Base-by-base conservation (phyloP, 2,329 filamentous ascomycete species). In the Leptographium flavum region DNA sequence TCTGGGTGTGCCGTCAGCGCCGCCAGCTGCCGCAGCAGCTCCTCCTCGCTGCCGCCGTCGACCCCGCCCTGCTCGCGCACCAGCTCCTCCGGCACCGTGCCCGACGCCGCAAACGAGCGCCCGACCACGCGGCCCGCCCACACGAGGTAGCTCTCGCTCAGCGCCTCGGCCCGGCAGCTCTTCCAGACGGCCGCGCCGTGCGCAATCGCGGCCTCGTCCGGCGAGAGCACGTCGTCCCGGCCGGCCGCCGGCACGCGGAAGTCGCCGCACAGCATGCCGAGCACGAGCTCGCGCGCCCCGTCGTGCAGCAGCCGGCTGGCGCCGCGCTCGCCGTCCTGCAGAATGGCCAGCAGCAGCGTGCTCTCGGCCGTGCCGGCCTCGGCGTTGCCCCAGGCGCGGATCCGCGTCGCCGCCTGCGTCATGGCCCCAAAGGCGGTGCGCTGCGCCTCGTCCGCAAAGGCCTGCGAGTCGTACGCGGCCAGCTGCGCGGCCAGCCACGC, bases 51-150 rank as follows among this genome's bases (percentile, higher is more conserved):
- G 30, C 67, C 64, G 48, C 66, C 65, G n/a, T 64, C 60, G 2
- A 63, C 70, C 53, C 57, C 67, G 40, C 63, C 70, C 3, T 28
- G 78, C 56, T 84, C 80, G 23, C 70, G 66, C 1, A 81, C 59
- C 39, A 83, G 66, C 41, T 74, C 74, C 31, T 67, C 59, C 15
- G 78, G 74, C 6, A 86, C 71, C 45, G 76, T 69, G 2, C 87
- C 87, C 25, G 79, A 84, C 15, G 83, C 74, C 33, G 82, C 79
- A 61, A 88, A 96, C 0, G 86, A 81, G 57, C 87, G 76, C 8
- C 93, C 92, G 38, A 96, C 69, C 2, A 88, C 82, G 50, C 81
- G 75, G 3, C 85, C 88, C 38, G 85, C 83, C 93, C 93, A 98
- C 1, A 84, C 66, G 1, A 87, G 66, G 58, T 92, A 95, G 15